These are phyloP conservation scores for Clathrospora elynae DNA, from an alignment of 2,329 filamentous ascomycete species.

Conservation along the genomic window DNA sequence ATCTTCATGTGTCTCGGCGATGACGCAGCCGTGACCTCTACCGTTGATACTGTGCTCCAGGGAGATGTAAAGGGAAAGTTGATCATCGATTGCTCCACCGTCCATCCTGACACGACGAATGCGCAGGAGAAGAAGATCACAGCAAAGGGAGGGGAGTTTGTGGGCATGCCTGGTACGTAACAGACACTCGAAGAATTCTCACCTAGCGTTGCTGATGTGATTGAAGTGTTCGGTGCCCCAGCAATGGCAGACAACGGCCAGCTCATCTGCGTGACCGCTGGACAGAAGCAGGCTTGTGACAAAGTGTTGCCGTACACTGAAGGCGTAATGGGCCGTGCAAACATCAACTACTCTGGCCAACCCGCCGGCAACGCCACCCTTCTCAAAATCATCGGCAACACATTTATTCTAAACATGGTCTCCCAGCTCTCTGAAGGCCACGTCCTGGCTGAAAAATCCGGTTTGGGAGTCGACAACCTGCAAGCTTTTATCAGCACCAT, in stretches of 20 bases:
- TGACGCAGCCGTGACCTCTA: slow-evolving; percentile 71
- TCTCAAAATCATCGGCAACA: slow-evolving; percentile 85
- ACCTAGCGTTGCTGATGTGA: slow-evolving; percentile 22
- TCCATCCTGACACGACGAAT: slow-evolving; percentile 81
- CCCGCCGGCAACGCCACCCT: slow-evolving; percentile 70
- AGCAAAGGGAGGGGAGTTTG: slow-evolving; percentile 70
- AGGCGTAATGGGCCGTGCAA: slow-evolving; percentile 70
- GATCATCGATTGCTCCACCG: slow-evolving; percentile 85
- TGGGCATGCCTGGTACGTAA: slow-evolving; percentile 65
- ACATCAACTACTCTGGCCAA: slow-evolving; percentile 73
- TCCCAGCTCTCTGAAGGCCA: slow-evolving; percentile 79
- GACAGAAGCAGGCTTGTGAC: slow-evolving; percentile 63
- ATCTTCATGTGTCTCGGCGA: slow-evolving; percentile 83
- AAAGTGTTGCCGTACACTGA: slow-evolving; percentile 72
- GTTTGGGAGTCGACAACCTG: slow-evolving; percentile 71
- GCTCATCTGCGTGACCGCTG: slow-evolving; percentile 75
- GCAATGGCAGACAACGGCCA: slow-evolving; percentile 72
- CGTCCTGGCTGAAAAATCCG: slow-evolving; percentile 78
- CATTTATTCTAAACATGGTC: slow-evolving; percentile 82
- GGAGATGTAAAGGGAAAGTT: slow-evolving; percentile 70
- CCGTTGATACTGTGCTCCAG: slow-evolving; percentile 63
- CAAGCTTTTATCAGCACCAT: slow-evolving; percentile 73
- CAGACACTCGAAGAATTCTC: slow-evolving; percentile 5
- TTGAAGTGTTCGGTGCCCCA: slow-evolving; percentile 69
- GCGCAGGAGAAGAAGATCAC: slow-evolving; percentile 64